Percentiles rank a stretch among this genome's conserved stretches.
phyloP scores from a whole-genome alignment of 495 filamentous ascomycete species.

The Lasiosphaeriaceae sp. region DNA sequence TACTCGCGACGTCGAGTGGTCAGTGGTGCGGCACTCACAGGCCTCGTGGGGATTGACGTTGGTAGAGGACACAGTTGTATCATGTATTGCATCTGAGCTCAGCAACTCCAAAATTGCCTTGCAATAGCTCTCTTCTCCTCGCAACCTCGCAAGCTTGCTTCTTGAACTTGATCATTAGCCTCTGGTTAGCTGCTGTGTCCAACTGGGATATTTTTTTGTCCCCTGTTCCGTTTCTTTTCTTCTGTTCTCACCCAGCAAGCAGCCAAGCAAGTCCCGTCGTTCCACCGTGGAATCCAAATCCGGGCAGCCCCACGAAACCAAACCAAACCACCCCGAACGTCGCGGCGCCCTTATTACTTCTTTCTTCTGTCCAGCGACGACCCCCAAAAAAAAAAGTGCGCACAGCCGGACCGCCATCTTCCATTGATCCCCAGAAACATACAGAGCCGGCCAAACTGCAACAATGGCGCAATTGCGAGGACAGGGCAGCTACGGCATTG shows the following conservation, averaged over 20 bases:
- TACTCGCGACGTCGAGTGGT: no score
- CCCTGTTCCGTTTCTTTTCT: background rate
- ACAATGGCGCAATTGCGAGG: constrained; percentile 94
- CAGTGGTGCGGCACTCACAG: background rate
- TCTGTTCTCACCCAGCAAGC: no score
- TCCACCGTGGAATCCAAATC: background rate
- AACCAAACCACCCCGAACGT: background rate
- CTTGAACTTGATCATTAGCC: background rate
- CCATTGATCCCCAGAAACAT: background rate
- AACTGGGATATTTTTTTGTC: background rate
- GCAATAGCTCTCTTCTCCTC: background rate
- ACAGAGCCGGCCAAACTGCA: background rate
- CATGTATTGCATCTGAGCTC: constrained; percentile 15
- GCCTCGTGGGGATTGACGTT: constrained; percentile 1
- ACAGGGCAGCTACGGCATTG: constrained; percentile 93
- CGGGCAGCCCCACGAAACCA: background rate
- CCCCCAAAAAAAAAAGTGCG: background rate
- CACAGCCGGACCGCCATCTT: constrained; percentile 24
- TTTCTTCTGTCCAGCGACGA: constrained; percentile 2
- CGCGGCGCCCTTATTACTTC: background rate
- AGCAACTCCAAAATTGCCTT: background rate
- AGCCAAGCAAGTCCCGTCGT: background rate
- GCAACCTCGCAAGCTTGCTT: background rate
- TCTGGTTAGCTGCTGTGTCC: background rate
- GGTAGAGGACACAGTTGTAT: constrained; percentile 31